Evolutionary conservation across 768 basidiomycete genomes (phyloP), one percentile per base, ranked within the genome.

Genomic region (Multifurca ochricompacta): DNA sequence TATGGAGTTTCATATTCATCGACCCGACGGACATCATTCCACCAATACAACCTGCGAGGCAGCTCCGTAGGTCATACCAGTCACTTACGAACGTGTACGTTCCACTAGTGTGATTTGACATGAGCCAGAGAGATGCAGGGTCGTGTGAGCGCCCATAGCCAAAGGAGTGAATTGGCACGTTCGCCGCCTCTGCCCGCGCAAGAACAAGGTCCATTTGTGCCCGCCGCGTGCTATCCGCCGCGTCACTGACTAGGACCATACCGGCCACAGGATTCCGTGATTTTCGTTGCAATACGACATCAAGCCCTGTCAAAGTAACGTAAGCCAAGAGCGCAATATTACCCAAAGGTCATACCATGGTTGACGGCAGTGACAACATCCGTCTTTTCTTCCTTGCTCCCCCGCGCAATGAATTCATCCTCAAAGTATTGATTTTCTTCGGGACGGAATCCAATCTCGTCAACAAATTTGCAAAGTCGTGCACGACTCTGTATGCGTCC

Each of bases 311-410:
- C 50, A 34, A 25, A 2, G 25, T 11, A 34, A 19, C 28, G 6
- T 48, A 16, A 53, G 48, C 16, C 16, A 34, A 4, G 6, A 6
- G n/a, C 25, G 19, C 3, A 50, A 43, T 57, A 51, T 16, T 51
- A 11, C 14, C 13, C 27, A 35, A 16, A 48, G n/a, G 44, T 51
- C 73, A 46, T 49, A 85, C 90, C 91, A 63, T 95, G 86, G 67
- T 99, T 99, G 53, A 97, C 91, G n/a, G 94, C 96, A 10, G 94
- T 95, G 21, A 98, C 92, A 16, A 99, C 95, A 68, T 96, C 95
- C 25, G 91, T 91, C 70, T 93, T 90, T 70, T 97, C 94, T 16
- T 97, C 94, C 65, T 85, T 85, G 54, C 81, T 81, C 13, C 82
- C 82, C 56, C 82, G 75, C 18, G 90, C 81, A 67, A 85, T 68